Conservation (phyloP, 2,329 filamentous ascomycete genomes). For the Parasarocladium wereldwijsianum region DNA sequence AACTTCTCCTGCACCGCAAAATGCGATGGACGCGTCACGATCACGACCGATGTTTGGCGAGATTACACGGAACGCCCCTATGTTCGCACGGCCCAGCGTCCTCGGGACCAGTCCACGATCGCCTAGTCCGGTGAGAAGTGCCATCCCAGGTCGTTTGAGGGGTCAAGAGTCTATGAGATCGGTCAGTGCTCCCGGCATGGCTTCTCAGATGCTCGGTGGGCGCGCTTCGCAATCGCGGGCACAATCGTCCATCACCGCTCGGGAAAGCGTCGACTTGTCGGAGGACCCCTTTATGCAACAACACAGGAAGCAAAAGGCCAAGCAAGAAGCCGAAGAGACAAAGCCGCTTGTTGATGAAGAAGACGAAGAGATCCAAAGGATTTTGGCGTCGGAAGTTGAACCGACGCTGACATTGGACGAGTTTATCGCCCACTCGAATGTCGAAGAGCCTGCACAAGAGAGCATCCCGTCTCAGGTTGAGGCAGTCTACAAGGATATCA, state of each 20-base stretch:
- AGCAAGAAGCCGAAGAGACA: conserved; percentile 40
- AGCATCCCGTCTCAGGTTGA: conserved; percentile 49
- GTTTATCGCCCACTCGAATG: conserved; percentile 49
- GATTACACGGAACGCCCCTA: conserved; percentile 30
- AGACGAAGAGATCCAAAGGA: conserved; percentile 50
- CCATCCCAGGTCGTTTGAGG: conserved; percentile 34
- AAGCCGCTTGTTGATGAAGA: conserved; percentile 51
- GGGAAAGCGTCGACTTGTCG: conserved; percentile 16
- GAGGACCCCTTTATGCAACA: conserved; percentile 34
- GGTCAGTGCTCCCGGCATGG: conserved; percentile 44
- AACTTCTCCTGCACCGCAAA: conserved; percentile 11
- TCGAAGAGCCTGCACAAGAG: conserved; percentile 35
- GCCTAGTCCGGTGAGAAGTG: conserved; percentile 53
- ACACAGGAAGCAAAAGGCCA: conserved; percentile 36
- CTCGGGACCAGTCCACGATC: conserved; percentile 57
- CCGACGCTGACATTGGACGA: conserved; percentile 49
- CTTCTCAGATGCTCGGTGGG: conserved; percentile 35
- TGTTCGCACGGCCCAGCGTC: conserved; percentile 37
- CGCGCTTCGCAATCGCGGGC: conserved; percentile 22
- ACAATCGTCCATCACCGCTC: conserved; percentile 23
- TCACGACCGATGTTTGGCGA: conserved; percentile 39
- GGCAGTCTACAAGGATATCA: conserved; percentile 63
- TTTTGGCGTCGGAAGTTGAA: conserved; percentile 44
- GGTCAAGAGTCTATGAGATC: conserved; percentile 38
- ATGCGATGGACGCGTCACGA: no score